Evolutionary conservation across 2,329 filamentous ascomycete genomes (phyloP).

Genomic region (Cercospora beticola): DNA sequence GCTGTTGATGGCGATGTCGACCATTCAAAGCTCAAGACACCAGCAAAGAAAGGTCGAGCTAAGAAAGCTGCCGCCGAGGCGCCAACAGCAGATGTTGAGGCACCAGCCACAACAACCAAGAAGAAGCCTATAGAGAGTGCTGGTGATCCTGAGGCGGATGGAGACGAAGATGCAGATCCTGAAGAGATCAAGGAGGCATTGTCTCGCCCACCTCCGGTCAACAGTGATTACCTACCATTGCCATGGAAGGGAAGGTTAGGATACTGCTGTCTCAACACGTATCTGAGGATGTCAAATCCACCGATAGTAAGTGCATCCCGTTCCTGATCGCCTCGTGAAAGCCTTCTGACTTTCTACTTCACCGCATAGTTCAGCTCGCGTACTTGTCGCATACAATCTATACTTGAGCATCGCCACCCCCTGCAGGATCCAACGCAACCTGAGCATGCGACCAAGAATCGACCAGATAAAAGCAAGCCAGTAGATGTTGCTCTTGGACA

Average conservation of each 20-base stretch:
- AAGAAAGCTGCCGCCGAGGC: constrained; percentile 22
- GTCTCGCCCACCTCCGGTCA: constrained; percentile 70
- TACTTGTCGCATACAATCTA: constrained; percentile 87
- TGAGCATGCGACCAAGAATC: constrained; percentile 80
- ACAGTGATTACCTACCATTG: constrained; percentile 78
- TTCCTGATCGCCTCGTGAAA: neutral
- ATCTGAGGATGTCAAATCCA: constrained; percentile 76
- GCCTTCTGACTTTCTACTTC: neutral
- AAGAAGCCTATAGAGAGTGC: constrained; percentile 25
- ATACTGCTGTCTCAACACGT: constrained; percentile 92
- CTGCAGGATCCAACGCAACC: constrained; percentile 72
- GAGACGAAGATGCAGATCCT: constrained; percentile 52
- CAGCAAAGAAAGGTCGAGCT: constrained; percentile 23
- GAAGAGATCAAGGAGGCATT: constrained; percentile 60
- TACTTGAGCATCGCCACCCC: constrained; percentile 83
- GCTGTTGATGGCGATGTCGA: constrained; percentile 13
- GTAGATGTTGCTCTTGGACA: constrained; percentile 66
- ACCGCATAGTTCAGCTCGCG: constrained; percentile 68
- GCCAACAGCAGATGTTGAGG: constrained; percentile 2
- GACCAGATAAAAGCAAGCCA: constrained; percentile 71
- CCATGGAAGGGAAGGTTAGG: constrained; percentile 89
- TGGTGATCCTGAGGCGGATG: constrained; percentile 56
- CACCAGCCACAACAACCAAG: constrained; percentile 31
- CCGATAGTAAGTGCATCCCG: constrained; percentile 53
- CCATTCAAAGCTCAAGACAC: constrained; percentile 13